Evolutionary conservation across 805 yeast genomes (phyloP).

Genomic region (Ogataea siamensis): DNA sequence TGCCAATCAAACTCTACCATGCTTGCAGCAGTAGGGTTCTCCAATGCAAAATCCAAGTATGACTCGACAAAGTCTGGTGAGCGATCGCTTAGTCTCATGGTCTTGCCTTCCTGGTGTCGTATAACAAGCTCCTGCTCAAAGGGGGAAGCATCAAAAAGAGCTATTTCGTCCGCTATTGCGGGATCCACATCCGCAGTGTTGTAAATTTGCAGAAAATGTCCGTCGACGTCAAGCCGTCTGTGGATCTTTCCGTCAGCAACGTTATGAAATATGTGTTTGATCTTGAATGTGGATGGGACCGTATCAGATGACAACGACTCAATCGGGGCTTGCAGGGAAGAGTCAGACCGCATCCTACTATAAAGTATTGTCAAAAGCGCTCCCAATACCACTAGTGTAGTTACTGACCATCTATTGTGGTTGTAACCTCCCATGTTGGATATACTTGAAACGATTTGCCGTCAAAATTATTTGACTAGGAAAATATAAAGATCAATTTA

Average conservation of each 20-base stretch:
- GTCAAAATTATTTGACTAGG: neutral
- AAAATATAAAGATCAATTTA: neutral
- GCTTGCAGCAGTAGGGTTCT: constrained; percentile 33
- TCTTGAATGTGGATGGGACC: constrained; percentile 22
- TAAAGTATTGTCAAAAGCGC: neutral
- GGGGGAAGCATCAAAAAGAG: constrained; percentile 16
- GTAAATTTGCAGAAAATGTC: constrained; percentile 9
- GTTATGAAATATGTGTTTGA: constrained; percentile 63
- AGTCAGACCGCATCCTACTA: neutral
- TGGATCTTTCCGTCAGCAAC: constrained; percentile 49
- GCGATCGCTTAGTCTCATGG: constrained; percentile 42
- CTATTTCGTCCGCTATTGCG: constrained; percentile 3
- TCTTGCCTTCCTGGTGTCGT: constrained; percentile 14
- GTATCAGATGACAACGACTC: neutral
- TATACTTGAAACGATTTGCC: constrained; percentile 5
- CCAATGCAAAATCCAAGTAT: constrained; percentile 56
- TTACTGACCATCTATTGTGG: constrained; percentile 1
- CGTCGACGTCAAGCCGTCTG: constrained; percentile 34
- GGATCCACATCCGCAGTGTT: neutral
- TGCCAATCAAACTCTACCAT: constrained; percentile 62
- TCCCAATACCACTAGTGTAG: neutral
- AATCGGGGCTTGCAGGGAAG: neutral
- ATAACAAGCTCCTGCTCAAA: constrained; percentile 23
- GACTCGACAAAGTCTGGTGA: constrained; percentile 65
- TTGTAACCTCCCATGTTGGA: neutral